Evolutionary conservation across 1,284 basidiomycete genomes (phyloP).

Genomic region (Trichosporon ovoides): DNA sequence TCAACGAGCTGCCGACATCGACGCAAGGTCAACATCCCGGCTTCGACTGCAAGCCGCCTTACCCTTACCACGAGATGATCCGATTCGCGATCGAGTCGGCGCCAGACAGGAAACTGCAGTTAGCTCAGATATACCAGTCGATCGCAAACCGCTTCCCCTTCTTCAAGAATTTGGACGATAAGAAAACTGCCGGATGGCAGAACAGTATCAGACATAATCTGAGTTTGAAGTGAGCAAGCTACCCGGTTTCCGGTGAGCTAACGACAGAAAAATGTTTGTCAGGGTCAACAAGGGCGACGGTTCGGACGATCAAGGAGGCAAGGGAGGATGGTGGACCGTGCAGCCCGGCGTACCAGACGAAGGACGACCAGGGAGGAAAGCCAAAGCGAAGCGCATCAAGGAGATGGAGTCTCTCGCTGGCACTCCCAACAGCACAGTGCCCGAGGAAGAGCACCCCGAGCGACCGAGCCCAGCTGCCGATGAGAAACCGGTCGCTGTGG

Average conservation of each 20-base stretch:
- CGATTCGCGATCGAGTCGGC: constrained; percentile 45
- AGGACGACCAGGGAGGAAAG: constrained; percentile 46
- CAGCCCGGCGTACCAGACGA: constrained; percentile 45
- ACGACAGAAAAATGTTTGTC: constrained; percentile 48
- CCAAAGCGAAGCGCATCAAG: constrained; percentile 31
- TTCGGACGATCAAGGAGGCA: constrained; percentile 41
- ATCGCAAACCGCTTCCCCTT: constrained; percentile 48
- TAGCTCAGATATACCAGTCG: constrained; percentile 45
- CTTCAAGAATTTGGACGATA: constrained; percentile 47
- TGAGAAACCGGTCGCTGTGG: neutral
- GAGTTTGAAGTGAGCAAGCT: constrained; percentile 41
- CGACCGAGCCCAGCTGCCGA: neutral
- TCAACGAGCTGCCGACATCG: constrained; percentile 37
- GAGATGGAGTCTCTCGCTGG: constrained; percentile 5
- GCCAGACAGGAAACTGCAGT: constrained; percentile 41
- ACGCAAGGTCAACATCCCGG: constrained; percentile 40
- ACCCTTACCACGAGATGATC: constrained; percentile 49
- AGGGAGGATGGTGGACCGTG: constrained; percentile 50
- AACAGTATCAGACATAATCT: constrained; percentile 49
- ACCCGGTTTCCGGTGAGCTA: neutral
- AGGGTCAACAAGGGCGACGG: constrained; percentile 46
- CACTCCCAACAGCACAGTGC: neutral
- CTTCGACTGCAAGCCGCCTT: constrained; percentile 46
- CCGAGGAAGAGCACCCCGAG: neutral
- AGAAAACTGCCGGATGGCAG: constrained; percentile 48